phyloP scores from a whole-genome alignment of 352 stramenopile species.

The Globisporangium abappressorium region DNA sequence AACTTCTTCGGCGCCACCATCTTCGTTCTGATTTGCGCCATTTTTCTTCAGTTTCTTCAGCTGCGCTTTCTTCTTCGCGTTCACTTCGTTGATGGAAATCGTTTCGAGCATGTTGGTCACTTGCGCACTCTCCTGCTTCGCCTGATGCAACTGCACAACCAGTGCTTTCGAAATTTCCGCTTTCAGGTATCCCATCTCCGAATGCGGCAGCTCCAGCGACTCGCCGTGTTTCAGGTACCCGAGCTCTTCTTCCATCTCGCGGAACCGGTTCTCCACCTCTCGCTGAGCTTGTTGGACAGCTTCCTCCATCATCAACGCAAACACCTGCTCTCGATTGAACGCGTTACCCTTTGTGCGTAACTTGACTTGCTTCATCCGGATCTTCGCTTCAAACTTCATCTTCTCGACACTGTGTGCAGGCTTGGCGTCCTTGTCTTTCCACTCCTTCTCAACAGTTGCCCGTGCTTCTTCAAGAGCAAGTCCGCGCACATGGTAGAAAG shows the following conservation, averaged over 20 bases:
- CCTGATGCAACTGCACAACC: constrained; percentile 48
- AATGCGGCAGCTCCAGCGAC: constrained; percentile 36
- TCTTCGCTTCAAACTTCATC: constrained; percentile 93
- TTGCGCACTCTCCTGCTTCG: constrained; percentile 47
- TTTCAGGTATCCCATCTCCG: constrained; percentile 56
- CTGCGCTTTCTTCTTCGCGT: constrained; percentile 40
- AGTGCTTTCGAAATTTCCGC: constrained; percentile 67
- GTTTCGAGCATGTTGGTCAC: constrained; percentile 47
- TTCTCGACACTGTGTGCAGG: constrained; percentile 76
- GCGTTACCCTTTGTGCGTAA: constrained; percentile 81
- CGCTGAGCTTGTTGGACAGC: constrained; percentile 72
- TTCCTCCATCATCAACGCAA: constrained; percentile 83
- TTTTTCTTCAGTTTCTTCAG: constrained; percentile 30
- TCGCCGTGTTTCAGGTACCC: constrained; percentile 57
- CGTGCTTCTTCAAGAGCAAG: constrained; percentile 67
- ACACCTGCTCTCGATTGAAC: constrained; percentile 76
- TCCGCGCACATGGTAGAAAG: constrained; percentile 88
- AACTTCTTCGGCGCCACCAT: constrained; percentile 20
- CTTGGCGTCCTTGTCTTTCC: constrained; percentile 66
- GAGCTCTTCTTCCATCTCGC: constrained; percentile 85
- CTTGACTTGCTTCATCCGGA: constrained; percentile 92
- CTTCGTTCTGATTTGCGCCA: constrained; percentile 10
- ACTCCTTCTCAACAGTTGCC: constrained; percentile 61
- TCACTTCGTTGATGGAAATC: constrained; percentile 58
- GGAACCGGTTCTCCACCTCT: constrained; percentile 80